Conservation (phyloP, 2,329 filamentous ascomycete species). For the Penicillium hordei region DNA sequence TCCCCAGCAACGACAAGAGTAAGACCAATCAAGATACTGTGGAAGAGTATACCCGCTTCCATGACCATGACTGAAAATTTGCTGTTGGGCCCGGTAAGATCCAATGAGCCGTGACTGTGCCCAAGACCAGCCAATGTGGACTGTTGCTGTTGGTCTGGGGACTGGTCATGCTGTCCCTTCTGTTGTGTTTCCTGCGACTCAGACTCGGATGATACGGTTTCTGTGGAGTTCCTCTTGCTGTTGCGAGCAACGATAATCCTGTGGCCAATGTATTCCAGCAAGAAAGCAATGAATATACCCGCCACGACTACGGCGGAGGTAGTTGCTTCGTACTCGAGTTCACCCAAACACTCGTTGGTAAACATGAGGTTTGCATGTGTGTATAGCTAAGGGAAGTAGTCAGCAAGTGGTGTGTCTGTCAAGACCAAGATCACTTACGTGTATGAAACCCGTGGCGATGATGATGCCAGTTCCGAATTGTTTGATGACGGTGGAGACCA, state of each 20-base stretch:
- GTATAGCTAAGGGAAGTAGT: constrained; percentile 55
- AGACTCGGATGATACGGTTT: constrained; percentile 10
- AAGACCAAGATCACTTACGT: constrained; percentile 29
- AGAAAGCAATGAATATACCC: constrained; percentile 69
- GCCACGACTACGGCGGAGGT: constrained; percentile 72
- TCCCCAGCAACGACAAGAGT: constrained; percentile 50
- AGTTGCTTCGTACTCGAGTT: constrained; percentile 66
- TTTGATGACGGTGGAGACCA: constrained; percentile 64
- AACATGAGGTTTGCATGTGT: constrained; percentile 75
- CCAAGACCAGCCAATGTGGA: constrained; percentile 28
- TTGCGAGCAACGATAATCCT: constrained; percentile 50
- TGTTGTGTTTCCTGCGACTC: constrained; percentile 2
- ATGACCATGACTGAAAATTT: constrained; percentile 67
- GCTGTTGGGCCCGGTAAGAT: constrained; percentile 41
- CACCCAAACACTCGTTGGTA: constrained; percentile 65
- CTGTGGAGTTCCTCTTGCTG: constrained; percentile 9
- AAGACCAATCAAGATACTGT: constrained; percentile 59
- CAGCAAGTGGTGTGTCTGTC: neutral
- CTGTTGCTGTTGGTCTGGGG: constrained; percentile 7
- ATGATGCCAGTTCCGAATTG: constrained; percentile 52
- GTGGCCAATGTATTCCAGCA: constrained; percentile 67
- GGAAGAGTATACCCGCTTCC: constrained; percentile 73
- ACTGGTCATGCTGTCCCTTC: constrained; percentile 5
- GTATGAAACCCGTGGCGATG: constrained; percentile 42
- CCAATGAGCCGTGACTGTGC: constrained; percentile 35